phyloP scores from a whole-genome alignment of 116 monocot species.

The Posidonia oceanica region DNA sequence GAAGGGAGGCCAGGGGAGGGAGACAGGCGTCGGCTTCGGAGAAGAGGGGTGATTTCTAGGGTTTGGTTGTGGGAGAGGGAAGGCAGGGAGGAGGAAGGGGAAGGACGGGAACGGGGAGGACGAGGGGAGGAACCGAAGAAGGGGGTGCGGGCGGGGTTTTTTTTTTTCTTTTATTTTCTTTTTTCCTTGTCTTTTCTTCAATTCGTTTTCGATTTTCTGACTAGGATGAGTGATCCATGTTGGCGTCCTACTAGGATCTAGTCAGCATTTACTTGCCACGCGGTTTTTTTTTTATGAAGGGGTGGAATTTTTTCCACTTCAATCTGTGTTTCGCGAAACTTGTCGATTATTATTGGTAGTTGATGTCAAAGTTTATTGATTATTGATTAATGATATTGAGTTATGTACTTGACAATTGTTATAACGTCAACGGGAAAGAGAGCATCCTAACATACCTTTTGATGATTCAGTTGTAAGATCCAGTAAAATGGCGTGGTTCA shows the following conservation, averaged over 20 bases:
- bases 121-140: background rate
- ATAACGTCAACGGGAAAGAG: too few relatives aligned
- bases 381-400: too few relatives aligned
- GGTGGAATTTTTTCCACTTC: too few relatives aligned
- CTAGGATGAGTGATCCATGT: background rate
- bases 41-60: constrained; percentile 3
- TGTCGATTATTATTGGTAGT: too few relatives aligned
- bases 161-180: background rate
- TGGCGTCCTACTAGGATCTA: background rate
- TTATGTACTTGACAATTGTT: too few relatives aligned
- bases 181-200: background rate
- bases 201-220: background rate
- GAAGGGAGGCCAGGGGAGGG: background rate
- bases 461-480: too few relatives aligned
- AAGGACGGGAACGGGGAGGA: constrained; percentile 1
- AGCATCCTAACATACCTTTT: too few relatives aligned
- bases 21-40: background rate
- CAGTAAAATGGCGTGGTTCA: too few relatives aligned
- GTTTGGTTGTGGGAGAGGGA: background rate
- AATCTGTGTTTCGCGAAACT: too few relatives aligned
- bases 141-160: constrained; percentile 5
- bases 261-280: too few relatives aligned
- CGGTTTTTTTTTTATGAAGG: too few relatives aligned
- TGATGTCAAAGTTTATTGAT: too few relatives aligned
- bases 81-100: background rate